phyloP scores from a whole-genome alignment of 441 rosid species.

The Gossypium davidsonii region DNA sequence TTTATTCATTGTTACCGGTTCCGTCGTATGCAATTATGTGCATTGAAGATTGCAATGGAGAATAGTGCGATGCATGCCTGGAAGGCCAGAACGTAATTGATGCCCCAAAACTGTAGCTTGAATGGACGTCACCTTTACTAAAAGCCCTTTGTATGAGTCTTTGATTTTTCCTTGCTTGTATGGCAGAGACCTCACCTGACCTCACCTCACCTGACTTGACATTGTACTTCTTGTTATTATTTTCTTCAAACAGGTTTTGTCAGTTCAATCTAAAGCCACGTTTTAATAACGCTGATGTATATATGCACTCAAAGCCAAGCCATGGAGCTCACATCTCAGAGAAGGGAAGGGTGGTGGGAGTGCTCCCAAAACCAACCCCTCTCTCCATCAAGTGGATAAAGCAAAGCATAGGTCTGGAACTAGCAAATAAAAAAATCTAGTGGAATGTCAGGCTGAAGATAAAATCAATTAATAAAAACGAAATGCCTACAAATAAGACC shows the following conservation, averaged over 20 bases:
- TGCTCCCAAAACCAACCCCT: not conserved
- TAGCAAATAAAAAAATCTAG: slow-evolving; percentile 13
- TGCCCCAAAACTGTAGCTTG: slow-evolving; percentile 8
- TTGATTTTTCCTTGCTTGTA: slow-evolving; percentile 24
- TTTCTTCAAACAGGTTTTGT: not conserved
- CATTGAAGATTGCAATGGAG: not conserved
- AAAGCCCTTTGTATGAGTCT: slow-evolving; percentile 13
- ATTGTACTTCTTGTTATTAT: not conserved
- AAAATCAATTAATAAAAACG: not conserved
- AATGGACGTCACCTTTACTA: slow-evolving; percentile 26
- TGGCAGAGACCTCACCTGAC: slow-evolving; percentile 1
- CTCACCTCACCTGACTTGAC: not conserved
- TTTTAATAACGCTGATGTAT: not conserved
- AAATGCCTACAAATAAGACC: not conserved
- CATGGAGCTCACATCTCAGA: not conserved
- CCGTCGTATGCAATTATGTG: slow-evolving; percentile 11
- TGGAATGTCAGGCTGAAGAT: not conserved
- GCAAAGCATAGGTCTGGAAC: slow-evolving; percentile 11
- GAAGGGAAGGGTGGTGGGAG: not conserved
- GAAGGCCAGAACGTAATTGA: not conserved
- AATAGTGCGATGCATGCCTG: not conserved
- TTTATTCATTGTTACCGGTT: not conserved
- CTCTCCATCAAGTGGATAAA: slow-evolving; percentile 8
- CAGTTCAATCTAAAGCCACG: slow-evolving; percentile 3
- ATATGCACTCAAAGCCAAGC: slow-evolving; percentile 20